phyloP scores from a whole-genome alignment of 192 early-diverging fungal genomes.

The Martensiomyces pterosporus region DNA sequence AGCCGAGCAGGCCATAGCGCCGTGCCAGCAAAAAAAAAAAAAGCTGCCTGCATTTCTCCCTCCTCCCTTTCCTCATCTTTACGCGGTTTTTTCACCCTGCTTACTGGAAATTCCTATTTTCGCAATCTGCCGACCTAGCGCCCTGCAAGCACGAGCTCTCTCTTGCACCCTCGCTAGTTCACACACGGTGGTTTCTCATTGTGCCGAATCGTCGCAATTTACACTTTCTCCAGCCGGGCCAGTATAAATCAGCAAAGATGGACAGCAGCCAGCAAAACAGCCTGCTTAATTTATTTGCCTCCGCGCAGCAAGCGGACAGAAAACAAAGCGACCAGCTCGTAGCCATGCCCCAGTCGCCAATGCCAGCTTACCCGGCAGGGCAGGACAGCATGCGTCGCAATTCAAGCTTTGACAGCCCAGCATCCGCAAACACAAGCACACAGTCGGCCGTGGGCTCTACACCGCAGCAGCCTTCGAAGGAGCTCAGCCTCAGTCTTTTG shows the following conservation, averaged over 20 bases:
- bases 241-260: too few relatives aligned
- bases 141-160: too few relatives aligned
- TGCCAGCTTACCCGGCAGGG: conserved; percentile 1
- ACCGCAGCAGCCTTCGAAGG: conserved; percentile 28
- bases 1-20: too few relatives aligned
- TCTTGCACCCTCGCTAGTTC: too few relatives aligned
- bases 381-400: conserved; percentile 13
- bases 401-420: conserved; percentile 18
- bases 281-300: conserved; percentile 23
- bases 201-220: neutral
- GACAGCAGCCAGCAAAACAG: conserved; percentile 26
- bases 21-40: too few relatives aligned
- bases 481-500: conserved; percentile 34
- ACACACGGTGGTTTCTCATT: neutral
- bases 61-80: too few relatives aligned
- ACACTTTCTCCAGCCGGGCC: too few relatives aligned
- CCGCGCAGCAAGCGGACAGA: conserved; percentile 18
- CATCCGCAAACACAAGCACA: conserved; percentile 25
- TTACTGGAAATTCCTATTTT: too few relatives aligned
- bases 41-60: too few relatives aligned
- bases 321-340: conserved; percentile 16
- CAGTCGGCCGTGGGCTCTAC: conserved; percentile 22
- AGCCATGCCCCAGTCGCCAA: conserved; percentile 23
- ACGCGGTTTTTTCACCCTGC: too few relatives aligned
- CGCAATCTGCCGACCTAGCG: too few relatives aligned